Conservation (phyloP, 805 yeast species). For the Kockiozyma suomiensis region DNA sequence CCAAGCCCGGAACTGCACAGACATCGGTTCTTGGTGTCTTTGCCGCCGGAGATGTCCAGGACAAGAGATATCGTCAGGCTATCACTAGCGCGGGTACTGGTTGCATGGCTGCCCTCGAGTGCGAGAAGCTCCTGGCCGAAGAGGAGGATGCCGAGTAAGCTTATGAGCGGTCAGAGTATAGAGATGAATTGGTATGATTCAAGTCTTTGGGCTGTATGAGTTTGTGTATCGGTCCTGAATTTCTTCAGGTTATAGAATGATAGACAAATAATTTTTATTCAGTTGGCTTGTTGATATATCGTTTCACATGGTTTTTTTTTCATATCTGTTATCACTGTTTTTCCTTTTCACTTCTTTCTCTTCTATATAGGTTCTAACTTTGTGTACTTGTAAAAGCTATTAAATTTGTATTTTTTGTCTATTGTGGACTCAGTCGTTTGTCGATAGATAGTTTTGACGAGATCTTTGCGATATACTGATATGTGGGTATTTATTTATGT, state of each 20-base stretch:
- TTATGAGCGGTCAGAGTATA: too few species aligned
- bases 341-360: background rate
- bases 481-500: background rate
- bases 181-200: too few species aligned
- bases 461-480: background rate
- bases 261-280: too few species aligned
- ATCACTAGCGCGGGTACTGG: conserved; percentile 99
- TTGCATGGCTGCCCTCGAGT: conserved; percentile 98
- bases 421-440: background rate
- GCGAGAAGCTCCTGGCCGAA: conserved; percentile 80
- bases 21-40: conserved; percentile 90
- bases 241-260: too few species aligned
- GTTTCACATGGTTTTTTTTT: conserved; percentile 1
- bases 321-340: background rate
- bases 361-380: background rate
- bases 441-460: background rate
- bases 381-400: background rate
- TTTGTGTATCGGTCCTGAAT: too few species aligned
- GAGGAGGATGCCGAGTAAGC: conserved; percentile 38
- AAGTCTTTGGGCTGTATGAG: too few species aligned
- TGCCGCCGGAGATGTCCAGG: conserved; percentile 99
- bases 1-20: conserved; percentile 83
- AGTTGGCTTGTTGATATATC: too few species aligned
- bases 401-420: background rate
- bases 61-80: conserved; percentile 95